phyloP scores from a whole-genome alignment of 257 asterid species.

The Nicotiana knightiana region DNA sequence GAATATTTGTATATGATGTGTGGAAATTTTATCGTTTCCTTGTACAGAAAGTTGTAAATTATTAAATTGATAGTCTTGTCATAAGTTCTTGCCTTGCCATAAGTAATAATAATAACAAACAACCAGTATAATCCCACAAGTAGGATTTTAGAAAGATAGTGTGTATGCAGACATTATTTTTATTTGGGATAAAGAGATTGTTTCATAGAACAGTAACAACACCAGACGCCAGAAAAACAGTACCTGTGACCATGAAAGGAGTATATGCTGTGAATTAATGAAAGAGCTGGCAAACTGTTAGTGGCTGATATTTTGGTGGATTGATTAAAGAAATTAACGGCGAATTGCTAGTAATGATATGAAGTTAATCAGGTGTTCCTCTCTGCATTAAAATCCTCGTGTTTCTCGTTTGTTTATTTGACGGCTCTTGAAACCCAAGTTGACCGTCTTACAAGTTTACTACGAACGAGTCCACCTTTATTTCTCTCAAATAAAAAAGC shows the following conservation, averaged over 20 bases:
- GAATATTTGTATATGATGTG: neutral
- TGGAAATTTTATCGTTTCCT: constrained; percentile 1
- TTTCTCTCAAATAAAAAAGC: neutral
- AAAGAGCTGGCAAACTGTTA: neutral
- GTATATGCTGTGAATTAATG: neutral
- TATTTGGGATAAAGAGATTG: too few relatives aligned
- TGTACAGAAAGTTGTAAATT: too few relatives aligned
- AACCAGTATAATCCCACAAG: too few relatives aligned
- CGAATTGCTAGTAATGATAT: neutral
- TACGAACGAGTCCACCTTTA: neutral
- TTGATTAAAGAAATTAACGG: neutral
- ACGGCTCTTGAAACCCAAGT: neutral
- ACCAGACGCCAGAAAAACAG: too few relatives aligned
- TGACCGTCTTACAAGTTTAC: neutral
- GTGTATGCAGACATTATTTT: too few relatives aligned
- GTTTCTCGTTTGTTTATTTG: neutral
- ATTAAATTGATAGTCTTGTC: too few relatives aligned
- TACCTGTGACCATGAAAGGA: neutral
- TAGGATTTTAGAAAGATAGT: too few relatives aligned
- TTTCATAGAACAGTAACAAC: too few relatives aligned
- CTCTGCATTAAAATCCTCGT: neutral
- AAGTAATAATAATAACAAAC: too few relatives aligned
- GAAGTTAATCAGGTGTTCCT: neutral
- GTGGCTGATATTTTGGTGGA: neutral
- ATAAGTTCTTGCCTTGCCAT: too few relatives aligned